Evolutionary conservation across 2,329 filamentous ascomycete species (phyloP).

Genomic region (Talaromyces sp.): DNA sequence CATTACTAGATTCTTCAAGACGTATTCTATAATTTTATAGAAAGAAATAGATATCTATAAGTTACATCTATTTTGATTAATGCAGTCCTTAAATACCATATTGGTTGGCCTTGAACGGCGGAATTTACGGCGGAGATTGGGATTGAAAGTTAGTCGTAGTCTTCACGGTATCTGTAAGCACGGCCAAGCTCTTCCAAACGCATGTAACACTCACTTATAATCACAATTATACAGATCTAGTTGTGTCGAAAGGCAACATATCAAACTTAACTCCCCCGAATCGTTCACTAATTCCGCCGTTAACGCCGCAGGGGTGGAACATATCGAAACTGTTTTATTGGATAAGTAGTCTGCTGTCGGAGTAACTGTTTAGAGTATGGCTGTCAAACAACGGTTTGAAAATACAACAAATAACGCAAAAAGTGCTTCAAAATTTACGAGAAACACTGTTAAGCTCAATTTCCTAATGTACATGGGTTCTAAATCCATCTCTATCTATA

Average conservation of each 20-base stretch:
- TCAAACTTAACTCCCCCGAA: not conserved
- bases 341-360: not conserved
- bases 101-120: not conserved
- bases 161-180: not conserved
- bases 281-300: not conserved
- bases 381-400: too few species aligned
- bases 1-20: not conserved
- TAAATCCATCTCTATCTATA: too few species aligned
- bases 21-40: not conserved
- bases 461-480: not conserved
- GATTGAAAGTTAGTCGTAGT: not conserved
- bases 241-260: not conserved
- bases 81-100: not conserved
- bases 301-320: not conserved
- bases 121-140: slow-evolving; percentile 5
- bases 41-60: not conserved
- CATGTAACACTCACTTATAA: not conserved
- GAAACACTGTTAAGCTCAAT: not conserved
- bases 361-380: not conserved
- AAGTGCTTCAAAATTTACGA: not conserved
- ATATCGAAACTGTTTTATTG: not conserved
- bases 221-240: not conserved
- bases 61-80: not conserved
- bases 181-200: not conserved
- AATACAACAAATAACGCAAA: not conserved